Base-by-base conservation (phyloP, 2,329 filamentous ascomycete genomes). In the Simplicillium aogashimaense region DNA sequence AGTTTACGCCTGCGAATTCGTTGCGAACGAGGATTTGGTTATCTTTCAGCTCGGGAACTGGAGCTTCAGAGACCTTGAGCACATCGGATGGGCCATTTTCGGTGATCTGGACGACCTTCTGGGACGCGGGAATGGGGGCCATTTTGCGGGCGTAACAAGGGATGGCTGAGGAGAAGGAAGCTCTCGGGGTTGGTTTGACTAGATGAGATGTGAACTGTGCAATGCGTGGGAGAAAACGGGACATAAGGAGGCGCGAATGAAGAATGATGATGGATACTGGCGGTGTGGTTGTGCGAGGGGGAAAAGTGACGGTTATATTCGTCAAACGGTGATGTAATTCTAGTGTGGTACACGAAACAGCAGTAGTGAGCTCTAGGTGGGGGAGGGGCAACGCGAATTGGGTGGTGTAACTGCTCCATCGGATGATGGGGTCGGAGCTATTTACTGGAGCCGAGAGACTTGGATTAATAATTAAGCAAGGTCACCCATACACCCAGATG, bases 11-110 rank as follows among this genome's bases (percentile, higher is more conserved):
- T 37, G 83, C 71, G 56, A 76, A 84, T 47, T 81, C 76, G 61
- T 94, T 94, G 62, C 82, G 83, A 43, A 95, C 76, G 4, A 95
- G 74, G 16, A 95, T 62, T 49, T 94, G 72, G 43, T 78, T 81
- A n/a, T 81, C 75, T 29, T 75, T 67, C 2, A 74, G 75, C 37
- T 70, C 64, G 0, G 87, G 86, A 1, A 94, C 76, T 14, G 59
- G 79, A 3, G 87, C 58, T 53, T 86, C 76, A 53, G 73, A 81
- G 61, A 82, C 78, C 53, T 87, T 66, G 11, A 89, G 69, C 52
- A 85, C 89, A 43, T 86, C 77, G 36, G 74, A 67, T 52, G 84
- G 83, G 49, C 79, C 76, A 35, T 71, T 61, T 46, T 80, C 75
- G 11, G 81, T 77, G 20, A 74, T 79, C 39, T 81, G 78, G 25